These are phyloP conservation scores for Friedmanniomyces simplex DNA, from an alignment of 495 filamentous ascomycete genomes.

Conservation along the genomic window DNA sequence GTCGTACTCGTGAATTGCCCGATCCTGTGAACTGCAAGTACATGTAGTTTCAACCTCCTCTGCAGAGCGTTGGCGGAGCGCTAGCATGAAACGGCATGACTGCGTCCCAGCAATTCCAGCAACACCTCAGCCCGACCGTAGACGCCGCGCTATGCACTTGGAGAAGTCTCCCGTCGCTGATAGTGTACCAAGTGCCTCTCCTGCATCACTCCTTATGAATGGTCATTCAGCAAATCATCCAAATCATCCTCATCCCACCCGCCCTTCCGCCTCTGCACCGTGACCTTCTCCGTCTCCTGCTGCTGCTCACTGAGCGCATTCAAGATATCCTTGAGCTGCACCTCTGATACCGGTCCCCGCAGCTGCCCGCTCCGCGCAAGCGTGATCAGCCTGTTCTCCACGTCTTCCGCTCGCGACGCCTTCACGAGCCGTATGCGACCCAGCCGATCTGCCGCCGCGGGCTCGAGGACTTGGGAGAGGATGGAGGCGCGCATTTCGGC, in stretches of 20 bases:
- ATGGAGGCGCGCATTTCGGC: slow-evolving; percentile 64
- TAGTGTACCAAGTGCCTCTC: too few species aligned
- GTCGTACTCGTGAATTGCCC: too few species aligned
- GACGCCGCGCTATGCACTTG: too few species aligned
- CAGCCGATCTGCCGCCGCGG: slow-evolving; percentile 85
- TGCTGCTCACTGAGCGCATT: slow-evolving; percentile 53
- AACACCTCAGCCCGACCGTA: too few species aligned
- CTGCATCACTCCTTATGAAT: background rate
- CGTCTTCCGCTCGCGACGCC: slow-evolving; percentile 75
- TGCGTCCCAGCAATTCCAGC: too few species aligned
- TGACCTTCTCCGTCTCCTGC: slow-evolving; percentile 63
- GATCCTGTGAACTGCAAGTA: too few species aligned
- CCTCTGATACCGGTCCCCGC: slow-evolving; percentile 77
- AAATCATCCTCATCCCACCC: slow-evolving; percentile 77
- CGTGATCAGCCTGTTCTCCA: slow-evolving; percentile 89
- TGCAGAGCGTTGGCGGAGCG: too few species aligned
- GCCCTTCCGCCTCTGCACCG: slow-evolving; percentile 69
- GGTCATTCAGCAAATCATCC: slow-evolving; percentile 53
- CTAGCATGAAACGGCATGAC: too few species aligned
- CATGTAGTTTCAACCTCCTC: too few species aligned
- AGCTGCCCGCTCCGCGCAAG: slow-evolving; percentile 81
- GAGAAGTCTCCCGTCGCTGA: too few species aligned
- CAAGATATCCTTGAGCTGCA: slow-evolving; percentile 83
- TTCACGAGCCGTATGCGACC: slow-evolving; percentile 94
- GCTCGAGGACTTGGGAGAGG: slow-evolving; percentile 83